phyloP scores from a whole-genome alignment of 2,329 filamentous ascomycete genomes.

The Juglanconis sp. region DNA sequence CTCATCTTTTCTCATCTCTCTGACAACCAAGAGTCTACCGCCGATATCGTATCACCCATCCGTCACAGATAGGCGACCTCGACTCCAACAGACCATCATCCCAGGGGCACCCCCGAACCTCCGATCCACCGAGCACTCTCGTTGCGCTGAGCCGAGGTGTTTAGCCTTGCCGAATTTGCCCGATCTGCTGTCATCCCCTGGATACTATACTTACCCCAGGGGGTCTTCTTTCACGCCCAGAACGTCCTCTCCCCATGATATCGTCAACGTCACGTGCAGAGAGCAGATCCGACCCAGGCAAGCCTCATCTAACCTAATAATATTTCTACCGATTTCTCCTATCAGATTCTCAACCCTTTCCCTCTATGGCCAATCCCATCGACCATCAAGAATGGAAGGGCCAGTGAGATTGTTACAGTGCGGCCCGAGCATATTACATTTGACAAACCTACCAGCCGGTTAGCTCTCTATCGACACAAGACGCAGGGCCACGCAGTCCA shows the following conservation, averaged over 20 bases:
- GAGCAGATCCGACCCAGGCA: too few species aligned
- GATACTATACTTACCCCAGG: neutral
- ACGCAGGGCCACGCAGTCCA: neutral
- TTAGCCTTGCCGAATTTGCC: neutral
- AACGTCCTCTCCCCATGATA: neutral
- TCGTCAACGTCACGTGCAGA: neutral
- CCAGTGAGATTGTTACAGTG: neutral
- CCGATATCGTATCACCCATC: constrained; percentile 12
- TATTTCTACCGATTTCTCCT: constrained; percentile 12
- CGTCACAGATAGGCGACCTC: neutral
- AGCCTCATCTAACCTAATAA: neutral
- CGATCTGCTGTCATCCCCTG: neutral
- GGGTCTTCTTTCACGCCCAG: neutral
- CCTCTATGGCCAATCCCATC: neutral
- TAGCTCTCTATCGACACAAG: neutral
- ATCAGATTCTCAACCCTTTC: neutral
- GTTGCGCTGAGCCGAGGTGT: constrained; percentile 3
- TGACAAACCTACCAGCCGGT: neutral
- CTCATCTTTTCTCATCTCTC: neutral
- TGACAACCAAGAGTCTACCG: constrained; percentile 8
- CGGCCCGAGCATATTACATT: neutral
- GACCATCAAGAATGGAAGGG: neutral
- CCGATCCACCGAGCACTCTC: constrained; percentile 15
- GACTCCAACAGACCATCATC: neutral
- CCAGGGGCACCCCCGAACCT: constrained; percentile 1